Conservation (phyloP, 179 eudicot genomes). For the Nepenthes alata region DNA sequence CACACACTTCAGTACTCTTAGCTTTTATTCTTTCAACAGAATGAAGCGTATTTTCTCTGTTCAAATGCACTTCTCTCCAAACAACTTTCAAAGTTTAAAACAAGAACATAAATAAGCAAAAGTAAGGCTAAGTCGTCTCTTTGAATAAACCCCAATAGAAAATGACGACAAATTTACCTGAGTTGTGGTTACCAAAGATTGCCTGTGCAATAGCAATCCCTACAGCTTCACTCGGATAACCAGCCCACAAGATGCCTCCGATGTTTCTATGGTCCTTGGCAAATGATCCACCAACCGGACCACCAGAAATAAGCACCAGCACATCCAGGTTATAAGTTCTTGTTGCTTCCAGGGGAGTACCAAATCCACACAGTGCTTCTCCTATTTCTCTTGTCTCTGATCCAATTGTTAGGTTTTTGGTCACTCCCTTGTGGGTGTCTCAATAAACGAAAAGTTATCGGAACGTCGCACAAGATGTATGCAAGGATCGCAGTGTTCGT, state of each 20-base stretch:
- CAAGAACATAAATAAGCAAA: not conserved
- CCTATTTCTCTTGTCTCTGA: conserved; percentile 56
- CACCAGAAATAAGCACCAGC: conserved; percentile 48
- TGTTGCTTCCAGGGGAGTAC: conserved; percentile 50
- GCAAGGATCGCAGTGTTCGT: no score
- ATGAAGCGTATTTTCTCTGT: no score
- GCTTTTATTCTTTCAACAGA: no score
- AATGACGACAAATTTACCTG: conserved; percentile 24
- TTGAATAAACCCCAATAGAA: no score
- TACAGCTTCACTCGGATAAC: conserved; percentile 63
- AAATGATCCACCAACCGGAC: conserved; percentile 42
- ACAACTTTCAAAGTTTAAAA: no score
- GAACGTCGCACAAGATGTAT: no score
- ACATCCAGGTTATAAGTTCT: conserved; percentile 41
- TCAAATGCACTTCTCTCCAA: no score
- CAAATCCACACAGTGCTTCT: conserved; percentile 31
- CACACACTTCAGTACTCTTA: not conserved
- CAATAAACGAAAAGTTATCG: no score
- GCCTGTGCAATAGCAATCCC: conserved; percentile 49
- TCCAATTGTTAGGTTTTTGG: conserved; percentile 6
- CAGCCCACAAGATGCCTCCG: conserved; percentile 57
- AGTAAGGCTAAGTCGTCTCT: no score
- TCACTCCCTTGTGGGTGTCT: no score
- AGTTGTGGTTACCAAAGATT: conserved; percentile 54
- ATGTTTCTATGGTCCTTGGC: conserved; percentile 35